A percentile compares a stretch with the other conserved stretches of the same genome.
phyloP scores from a whole-genome alignment of 2,329 filamentous ascomycete genomes.

The Sclerotinia sclerotiorum region DNA sequence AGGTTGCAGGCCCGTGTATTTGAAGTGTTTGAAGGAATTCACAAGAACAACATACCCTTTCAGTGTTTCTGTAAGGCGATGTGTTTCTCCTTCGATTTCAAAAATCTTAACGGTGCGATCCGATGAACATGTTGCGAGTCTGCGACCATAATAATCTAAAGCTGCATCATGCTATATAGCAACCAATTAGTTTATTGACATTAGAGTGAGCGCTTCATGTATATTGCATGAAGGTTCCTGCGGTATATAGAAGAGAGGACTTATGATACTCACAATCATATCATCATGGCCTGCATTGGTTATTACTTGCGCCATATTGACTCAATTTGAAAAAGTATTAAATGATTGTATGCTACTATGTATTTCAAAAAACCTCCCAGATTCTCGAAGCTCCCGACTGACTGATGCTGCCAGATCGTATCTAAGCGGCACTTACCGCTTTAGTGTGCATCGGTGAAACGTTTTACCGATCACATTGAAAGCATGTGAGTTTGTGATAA shows the following conservation, averaged over 20 bases:
- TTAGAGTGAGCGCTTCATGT: neutral
- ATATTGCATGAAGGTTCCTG: neutral
- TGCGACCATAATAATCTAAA: slow-evolving; percentile 95
- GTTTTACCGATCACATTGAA: neutral
- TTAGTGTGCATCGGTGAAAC: neutral
- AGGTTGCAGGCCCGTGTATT: neutral
- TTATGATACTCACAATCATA: slow-evolving; percentile 76
- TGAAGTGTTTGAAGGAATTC: neutral
- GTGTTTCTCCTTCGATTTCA: slow-evolving; percentile 90
- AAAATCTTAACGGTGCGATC: slow-evolving; percentile 99
- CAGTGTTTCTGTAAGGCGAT: slow-evolving; percentile 86
- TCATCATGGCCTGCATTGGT: slow-evolving; percentile 92
- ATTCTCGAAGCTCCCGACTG: neutral
- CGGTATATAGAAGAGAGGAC: neutral
- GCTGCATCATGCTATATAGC: slow-evolving; percentile 85
- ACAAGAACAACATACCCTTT: slow-evolving; percentile 67
- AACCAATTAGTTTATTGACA: slow-evolving; percentile 10
- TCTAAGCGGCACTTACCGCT: slow-evolving; percentile 19
- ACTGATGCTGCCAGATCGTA: slow-evolving; percentile 24
- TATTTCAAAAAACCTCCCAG: neutral
- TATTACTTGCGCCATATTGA: slow-evolving; percentile 70
- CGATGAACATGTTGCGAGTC: slow-evolving; percentile 94
- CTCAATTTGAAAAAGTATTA: slow-evolving; percentile 19
- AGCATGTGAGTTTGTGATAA: slow-evolving; percentile 5
- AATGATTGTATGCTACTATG: slow-evolving; percentile 11